Evolutionary conservation across 2,329 filamentous ascomycete species (phyloP), one percentile per base, ranked within the genome.

Genomic region (Calonectria honghensis): DNA sequence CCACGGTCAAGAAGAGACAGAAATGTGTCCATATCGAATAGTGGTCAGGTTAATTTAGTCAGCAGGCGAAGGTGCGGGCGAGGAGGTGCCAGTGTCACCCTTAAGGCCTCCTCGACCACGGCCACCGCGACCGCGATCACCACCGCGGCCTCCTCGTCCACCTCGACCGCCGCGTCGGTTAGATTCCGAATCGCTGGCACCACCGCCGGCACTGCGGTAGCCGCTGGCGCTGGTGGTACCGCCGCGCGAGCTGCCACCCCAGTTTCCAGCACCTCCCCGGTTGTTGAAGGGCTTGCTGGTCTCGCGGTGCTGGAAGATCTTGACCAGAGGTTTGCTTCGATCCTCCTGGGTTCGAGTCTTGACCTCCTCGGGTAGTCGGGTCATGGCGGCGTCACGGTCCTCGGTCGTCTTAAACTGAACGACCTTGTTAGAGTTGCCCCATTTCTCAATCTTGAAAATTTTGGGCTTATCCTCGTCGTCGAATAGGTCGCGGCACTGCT

Each of bases 401-500:
- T 97, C 94, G 4, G 89, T 83, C 3, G 90, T 94, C 83, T 93
- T 92, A 87, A 98, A 98, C 78, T 96, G 93, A 32, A 95, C 95
- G 65, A 98, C 95, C 86, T 94, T 96, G 87, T 95, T 95, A 75
- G 92, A 92, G 81, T 92, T 92, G 48, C 93, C 93, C 88, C 93
- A 94, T 86, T 95, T 96, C 81, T 95, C 93, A 66, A 96, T 89
- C 85, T 93, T 93, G 70, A 91, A 85, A 77, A 98, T 95, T 87
- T 97, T 98, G 39, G 91, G 83, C 82, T 92, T 93, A 82, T 98
- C 95, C 80, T 98, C 95, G 16, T 97, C 93, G 1, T 92, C 89
- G 83, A 99, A 96, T 31, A 98, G 89, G 41, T 95, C 93, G 72
- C 94, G 93, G 48, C 95, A 94, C 75, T 96, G 94, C 39, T 98